Conservation (phyloP, 1,139 yeast genomes). For the Suhomyces maxii region DNA sequence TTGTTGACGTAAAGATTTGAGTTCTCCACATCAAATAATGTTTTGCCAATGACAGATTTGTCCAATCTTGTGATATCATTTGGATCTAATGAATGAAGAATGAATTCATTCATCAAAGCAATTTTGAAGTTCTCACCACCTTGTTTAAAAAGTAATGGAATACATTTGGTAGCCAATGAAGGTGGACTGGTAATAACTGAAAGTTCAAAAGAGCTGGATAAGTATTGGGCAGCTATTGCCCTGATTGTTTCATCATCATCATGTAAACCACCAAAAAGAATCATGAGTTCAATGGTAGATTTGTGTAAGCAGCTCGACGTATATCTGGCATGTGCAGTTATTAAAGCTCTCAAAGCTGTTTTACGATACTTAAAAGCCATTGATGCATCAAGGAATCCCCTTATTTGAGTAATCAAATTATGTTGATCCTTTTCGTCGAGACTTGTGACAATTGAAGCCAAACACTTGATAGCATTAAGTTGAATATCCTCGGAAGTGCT, state of each 20-base stretch:
- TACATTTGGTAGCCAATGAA: slow-evolving; percentile 19
- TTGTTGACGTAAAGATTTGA: slow-evolving; percentile 30
- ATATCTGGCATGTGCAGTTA: slow-evolving; percentile 16
- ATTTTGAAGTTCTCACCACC: neutral
- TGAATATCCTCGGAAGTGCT: slow-evolving; percentile 7
- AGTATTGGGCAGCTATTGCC: slow-evolving; percentile 31
- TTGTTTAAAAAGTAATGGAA: neutral
- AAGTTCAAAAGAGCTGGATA: slow-evolving; percentile 25
- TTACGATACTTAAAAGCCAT: slow-evolving; percentile 47
- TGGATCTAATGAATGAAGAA: neutral
- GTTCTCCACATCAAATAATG: slow-evolving; percentile 35
- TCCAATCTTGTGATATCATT: slow-evolving; percentile 1
- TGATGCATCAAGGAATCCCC: slow-evolving; percentile 37
- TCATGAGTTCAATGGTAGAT: slow-evolving; percentile 4
- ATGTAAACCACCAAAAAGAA: slow-evolving; percentile 31
- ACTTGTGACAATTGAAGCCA: slow-evolving; percentile 8
- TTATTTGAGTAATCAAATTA: slow-evolving; percentile 3
- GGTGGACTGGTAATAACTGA: slow-evolving; percentile 23
- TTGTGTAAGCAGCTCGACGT: neutral
- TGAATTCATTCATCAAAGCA: slow-evolving; percentile 3
- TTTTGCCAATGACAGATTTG: slow-evolving; percentile 4
- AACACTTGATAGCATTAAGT: slow-evolving; percentile 13
- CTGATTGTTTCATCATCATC: slow-evolving; percentile 65
- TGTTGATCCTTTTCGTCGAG: slow-evolving; percentile 1
- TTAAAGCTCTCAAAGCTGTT: slow-evolving; percentile 48